Base-by-base conservation (phyloP, 2,329 filamentous ascomycete species). In the Eutypella sp. region DNA sequence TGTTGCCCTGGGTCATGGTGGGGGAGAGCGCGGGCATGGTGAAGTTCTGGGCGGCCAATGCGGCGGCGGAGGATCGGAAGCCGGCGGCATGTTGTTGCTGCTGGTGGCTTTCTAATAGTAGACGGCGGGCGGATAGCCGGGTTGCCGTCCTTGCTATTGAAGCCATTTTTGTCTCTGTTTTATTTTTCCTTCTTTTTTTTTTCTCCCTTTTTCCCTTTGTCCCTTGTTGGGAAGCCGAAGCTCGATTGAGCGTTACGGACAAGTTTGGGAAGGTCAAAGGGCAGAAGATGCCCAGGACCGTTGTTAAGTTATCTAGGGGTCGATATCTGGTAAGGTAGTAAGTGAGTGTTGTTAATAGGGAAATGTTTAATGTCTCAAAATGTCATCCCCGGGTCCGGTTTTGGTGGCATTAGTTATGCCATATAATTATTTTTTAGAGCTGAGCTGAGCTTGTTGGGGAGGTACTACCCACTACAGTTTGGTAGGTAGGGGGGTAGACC, bases 1-100 rank as follows among this genome's bases (percentile, higher is more conserved):
- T 95, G 68, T 89, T 93, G 50, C 89, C 89, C 69, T 95, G 89
- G 51, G 89, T 95, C 89, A 95, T 95, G 47, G 89, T 95, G 46
- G 89, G 89, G 51, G 89, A 95, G 52, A 95, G 78, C 34, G 89
- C 89, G 22, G 89, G 89, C 90, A 95, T 95, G 45, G 83, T 87
- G 70, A 95, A 90, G 69, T 91, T 93, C 54, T 90, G 85, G 20
- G 89, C 89, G 41, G 85, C 89, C 57, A 84, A 75, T 58, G 73
- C 75, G 56, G 76, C 70, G 47, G 81, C 69, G 45, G 80, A 81
- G 36, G 82, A 80, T 55, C 78, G 75, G 65, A 87, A 82, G 58
- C 78, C 86, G n/a, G n/a, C n/a, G n/a, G 36, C 36, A 23, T n/a
- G 23, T 15, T 39, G 36, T n/a, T 39, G 36, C 9, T 39, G 36